Conservation (phyloP, 2,329 filamentous ascomycete species). For the Xylaria sp. region DNA sequence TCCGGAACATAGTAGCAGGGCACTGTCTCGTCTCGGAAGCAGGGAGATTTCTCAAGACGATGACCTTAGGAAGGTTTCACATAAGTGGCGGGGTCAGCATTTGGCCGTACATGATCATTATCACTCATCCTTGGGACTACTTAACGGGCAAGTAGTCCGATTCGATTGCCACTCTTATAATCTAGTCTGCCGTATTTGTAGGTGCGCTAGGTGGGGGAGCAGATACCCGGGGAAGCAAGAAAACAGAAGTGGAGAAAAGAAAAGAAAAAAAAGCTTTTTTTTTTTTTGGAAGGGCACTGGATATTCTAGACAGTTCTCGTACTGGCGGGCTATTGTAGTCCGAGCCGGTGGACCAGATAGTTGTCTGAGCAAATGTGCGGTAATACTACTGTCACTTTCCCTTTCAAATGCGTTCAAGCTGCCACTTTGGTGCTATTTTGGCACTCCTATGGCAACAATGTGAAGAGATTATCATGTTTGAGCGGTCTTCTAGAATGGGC, state of each 20-base stretch:
- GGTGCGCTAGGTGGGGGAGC: neutral
- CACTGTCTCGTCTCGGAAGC: constrained; percentile 2
- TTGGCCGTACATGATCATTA: constrained; percentile 7
- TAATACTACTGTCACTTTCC: constrained; percentile 39
- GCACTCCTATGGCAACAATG: neutral
- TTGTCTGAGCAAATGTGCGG: constrained; percentile 45
- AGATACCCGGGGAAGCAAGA: neutral
- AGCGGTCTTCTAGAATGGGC: neutral
- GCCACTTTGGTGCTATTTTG: neutral
- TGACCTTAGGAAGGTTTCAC: constrained; percentile 4
- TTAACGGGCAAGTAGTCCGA: constrained; percentile 3
- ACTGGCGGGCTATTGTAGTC: constrained; percentile 37
- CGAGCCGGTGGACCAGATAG: constrained; percentile 44
- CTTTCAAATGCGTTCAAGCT: constrained; percentile 33
- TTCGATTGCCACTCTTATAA: constrained; percentile 4
- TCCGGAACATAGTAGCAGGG: constrained; percentile 18
- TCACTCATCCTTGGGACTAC: neutral
- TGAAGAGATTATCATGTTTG: neutral
- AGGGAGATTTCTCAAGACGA: constrained; percentile 3
- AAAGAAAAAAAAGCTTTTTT: constrained; percentile 39
- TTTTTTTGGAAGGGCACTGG: constrained; percentile 40
- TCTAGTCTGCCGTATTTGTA: constrained; percentile 1
- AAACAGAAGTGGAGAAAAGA: constrained; percentile 37
- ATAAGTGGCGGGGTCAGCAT: neutral
- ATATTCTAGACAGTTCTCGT: constrained; percentile 41